Base-by-base conservation (phyloP, 1,284 basidiomycete genomes). In the Coniophora puteana region DNA sequence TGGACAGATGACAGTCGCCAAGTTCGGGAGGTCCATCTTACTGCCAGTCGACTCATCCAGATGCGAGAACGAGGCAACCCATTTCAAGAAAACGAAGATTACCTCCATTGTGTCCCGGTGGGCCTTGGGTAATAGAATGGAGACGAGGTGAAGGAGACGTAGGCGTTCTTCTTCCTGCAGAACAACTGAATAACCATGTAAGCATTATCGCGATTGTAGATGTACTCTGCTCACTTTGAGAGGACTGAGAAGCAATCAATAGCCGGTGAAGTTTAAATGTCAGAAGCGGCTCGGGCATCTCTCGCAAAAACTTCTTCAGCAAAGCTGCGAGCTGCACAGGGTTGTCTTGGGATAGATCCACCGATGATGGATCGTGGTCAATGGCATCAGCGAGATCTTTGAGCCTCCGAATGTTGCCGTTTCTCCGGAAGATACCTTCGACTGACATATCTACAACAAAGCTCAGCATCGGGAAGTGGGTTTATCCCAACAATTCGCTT, bases 41-140 rank as follows among this genome's bases (percentile, higher is more conserved):
- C 90, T 94, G 27, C 95, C 95, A 0, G 95, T 98, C 62, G 95
- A 93, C 57, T 95, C 94, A 59, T 99, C 95, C 66, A 96, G 82
- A 66, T 99, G 94, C 33, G 95, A 93, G 63, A 99, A 99, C 4
- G 93, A 95, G 5, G 95, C 95, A 2, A 99, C 95, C 96, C 96
- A 99, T 64, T 96, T 95, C 52, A 99, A 74, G 70, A 99, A 99
- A 14, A 97, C 93, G 58, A 97, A 98, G 32, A 99, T 70, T 35
- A 97, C 93, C 66, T 99, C 95, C 80, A 97, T 83, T 20, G 94
- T 97, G 63, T 99, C 96, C 47, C 96, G 83, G 61, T 99, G 93
- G 42, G 82, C 79, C 65, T 91, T 93, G 12, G 95, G 96, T 52
- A 99, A 71, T 4, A 99, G 72, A 43, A 95, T 72, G 34, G 86